Evolutionary conservation across 768 basidiomycete species (phyloP), one percentile per base, ranked within the genome.

Genomic region (Boletus pseudopeckii): DNA sequence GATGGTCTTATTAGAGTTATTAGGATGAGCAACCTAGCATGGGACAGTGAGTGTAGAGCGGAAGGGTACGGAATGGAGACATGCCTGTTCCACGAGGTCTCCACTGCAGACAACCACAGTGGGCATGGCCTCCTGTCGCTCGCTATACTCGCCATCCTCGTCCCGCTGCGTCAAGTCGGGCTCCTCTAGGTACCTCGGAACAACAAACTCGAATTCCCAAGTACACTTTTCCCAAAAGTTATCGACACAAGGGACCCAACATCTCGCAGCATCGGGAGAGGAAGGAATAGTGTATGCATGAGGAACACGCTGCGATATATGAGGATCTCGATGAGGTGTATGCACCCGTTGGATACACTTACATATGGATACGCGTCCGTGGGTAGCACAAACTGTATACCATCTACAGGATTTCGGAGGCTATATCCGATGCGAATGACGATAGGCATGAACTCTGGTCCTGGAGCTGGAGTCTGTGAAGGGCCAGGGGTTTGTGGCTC

Each of bases 171-270:
- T 46, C 48, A 58, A 53, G 41, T 71, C 71, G 9, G 58, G 57
- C 56, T 88, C 88, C 66, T 92, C 86, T 14, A 91, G 74, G 64
- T 84, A 86, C 59, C 86, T 79, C 46, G 95, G 94, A 33, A 97
- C 95, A 47, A 97, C 84, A 69, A 97, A 92, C 70, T 98, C 92
- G 53, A 98, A 88, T 64, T 99, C 97, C 97, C 97, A 99, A 7
- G 96, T 95, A 62, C 91, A 97, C 63, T 92, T 87, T 71, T 97
- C 95, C 91, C 93, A 96, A 20, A 93, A 72, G 62, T 84, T 90
- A 70, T 99, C 97, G 18, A 98, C 72, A 64, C 97, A 99, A 14
- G 97, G 97, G n/a, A 98, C 86, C 97, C 97, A 99, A 63, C 92
- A 94, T 64, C 97, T 79, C n/a, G 96, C 94, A 17, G 92, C 80